These are phyloP conservation scores for Diospyros kaki DNA, from an alignment of 148 eudicot species.

Conservation along the genomic window DNA sequence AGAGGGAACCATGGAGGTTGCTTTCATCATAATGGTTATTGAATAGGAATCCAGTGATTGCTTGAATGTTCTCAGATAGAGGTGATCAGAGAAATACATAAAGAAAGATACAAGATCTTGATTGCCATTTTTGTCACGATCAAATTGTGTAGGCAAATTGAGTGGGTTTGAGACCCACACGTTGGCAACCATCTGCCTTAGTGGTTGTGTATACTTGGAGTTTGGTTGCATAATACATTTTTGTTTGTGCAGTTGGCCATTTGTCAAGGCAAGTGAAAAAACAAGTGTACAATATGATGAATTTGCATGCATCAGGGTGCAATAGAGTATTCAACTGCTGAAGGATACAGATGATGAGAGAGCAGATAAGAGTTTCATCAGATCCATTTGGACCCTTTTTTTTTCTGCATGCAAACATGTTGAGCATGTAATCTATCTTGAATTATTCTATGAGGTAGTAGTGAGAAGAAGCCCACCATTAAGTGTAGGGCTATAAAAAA, in stretches of 20 bases:
- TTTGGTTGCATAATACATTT: background rate
- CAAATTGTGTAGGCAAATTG: slow-evolving; percentile 12
- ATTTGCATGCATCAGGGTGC: slow-evolving; percentile 1
- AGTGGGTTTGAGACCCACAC: slow-evolving; percentile 27
- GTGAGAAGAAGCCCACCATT: background rate
- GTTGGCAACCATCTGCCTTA: slow-evolving; percentile 16
- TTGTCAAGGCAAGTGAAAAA: slow-evolving; percentile 2
- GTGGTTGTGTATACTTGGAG: slow-evolving; percentile 10
- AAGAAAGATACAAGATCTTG: slow-evolving; percentile 30
- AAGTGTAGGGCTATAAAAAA: background rate
- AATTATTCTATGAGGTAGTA: slow-evolving; percentile 1
- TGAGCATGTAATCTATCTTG: background rate
- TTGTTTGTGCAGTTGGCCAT: background rate
- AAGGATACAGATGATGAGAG: background rate
- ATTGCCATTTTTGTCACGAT: slow-evolving; percentile 32
- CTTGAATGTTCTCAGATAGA: slow-evolving; percentile 21
- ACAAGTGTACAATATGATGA: slow-evolving; percentile 6
- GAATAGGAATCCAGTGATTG: slow-evolving; percentile 11
- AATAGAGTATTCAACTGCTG: background rate
- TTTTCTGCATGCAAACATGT: slow-evolving; percentile 2
- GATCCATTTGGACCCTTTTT: background rate
- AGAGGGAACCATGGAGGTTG: slow-evolving; percentile 12
- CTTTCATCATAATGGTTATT: slow-evolving; percentile 4
- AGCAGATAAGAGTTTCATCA: slow-evolving; percentile 1
- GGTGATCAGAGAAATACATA: slow-evolving; percentile 23